phyloP scores from a whole-genome alignment of 192 early-diverging fungal genomes.

The Linnemannia zychae region DNA sequence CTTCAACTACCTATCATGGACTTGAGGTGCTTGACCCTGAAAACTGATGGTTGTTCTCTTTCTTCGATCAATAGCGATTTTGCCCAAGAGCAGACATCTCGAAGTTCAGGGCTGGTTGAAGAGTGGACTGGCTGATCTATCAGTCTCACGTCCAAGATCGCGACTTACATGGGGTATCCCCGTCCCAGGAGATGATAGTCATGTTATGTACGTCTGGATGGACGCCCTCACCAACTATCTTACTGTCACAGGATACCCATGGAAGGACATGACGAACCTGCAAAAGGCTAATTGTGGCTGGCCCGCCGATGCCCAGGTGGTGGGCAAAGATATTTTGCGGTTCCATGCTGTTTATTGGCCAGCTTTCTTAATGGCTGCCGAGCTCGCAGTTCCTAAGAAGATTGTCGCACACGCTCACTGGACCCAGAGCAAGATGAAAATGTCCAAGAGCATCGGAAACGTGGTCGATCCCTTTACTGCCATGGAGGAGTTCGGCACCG shows the following conservation, averaged over 20 bases:
- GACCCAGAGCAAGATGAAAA: conserved; percentile 91
- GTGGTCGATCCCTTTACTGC: conserved; percentile 88
- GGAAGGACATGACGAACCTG: conserved; percentile 55
- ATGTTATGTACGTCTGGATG: conserved; percentile 98
- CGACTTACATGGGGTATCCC: conserved; percentile 92
- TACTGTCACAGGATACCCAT: conserved; percentile 89
- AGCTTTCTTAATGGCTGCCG: conserved; percentile 92
- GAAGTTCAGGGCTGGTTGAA: conserved; percentile 77
- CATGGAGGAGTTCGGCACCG: conserved; percentile 83
- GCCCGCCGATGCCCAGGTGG: conserved; percentile 86
- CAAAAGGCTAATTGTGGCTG: conserved; percentile 52
- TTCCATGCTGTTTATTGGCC: conserved; percentile 99
- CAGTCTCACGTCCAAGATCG: conserved; percentile 84
- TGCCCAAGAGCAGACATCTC: conserved; percentile 72
- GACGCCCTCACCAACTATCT: conserved; percentile 96
- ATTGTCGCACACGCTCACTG: conserved; percentile 97
- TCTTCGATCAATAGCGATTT: conserved; percentile 62
- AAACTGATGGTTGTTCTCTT: not conserved
- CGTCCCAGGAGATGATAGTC: conserved; percentile 88
- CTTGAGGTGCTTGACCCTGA: not conserved
- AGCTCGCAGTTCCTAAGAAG: conserved; percentile 77
- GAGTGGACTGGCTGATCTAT: conserved; percentile 78
- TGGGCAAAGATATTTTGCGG: conserved; percentile 97
- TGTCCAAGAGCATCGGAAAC: conserved; percentile 96
- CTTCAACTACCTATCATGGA: not conserved